These are phyloP conservation scores for Anethum foeniculum DNA, from an alignment of 140 eudicot species.

Conservation along the genomic window DNA sequence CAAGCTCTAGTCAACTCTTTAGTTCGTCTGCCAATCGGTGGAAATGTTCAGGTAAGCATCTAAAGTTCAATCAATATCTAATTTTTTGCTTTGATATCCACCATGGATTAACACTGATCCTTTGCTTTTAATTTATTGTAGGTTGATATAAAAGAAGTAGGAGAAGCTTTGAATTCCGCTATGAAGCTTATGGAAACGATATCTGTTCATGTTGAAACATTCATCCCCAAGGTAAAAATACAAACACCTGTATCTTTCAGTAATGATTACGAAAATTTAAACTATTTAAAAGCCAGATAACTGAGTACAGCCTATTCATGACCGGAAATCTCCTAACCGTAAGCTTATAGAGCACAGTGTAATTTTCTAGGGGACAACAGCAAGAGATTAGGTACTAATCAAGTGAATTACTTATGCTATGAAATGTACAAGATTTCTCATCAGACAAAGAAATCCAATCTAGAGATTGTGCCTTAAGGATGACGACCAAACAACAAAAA, in stretches of 20 bases:
- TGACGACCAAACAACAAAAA: not conserved
- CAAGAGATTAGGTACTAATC: not conserved
- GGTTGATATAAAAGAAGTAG: slow-evolving; percentile 50
- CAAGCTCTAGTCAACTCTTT: slow-evolving; percentile 53
- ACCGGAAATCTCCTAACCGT: not conserved
- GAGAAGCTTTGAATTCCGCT: slow-evolving; percentile 49
- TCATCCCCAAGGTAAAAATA: slow-evolving; percentile 47
- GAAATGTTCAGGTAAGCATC: slow-evolving; percentile 50
- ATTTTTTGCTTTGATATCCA: not conserved
- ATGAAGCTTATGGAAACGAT: slow-evolving; percentile 46
- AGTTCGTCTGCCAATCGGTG: slow-evolving; percentile 59
- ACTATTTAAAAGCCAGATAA: not conserved
- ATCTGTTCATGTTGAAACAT: slow-evolving; percentile 34
- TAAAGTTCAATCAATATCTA: not conserved
- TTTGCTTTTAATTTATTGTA: slow-evolving; percentile 11
- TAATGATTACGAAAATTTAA: not conserved
- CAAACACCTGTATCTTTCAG: not conserved
- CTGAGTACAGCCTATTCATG: not conserved
- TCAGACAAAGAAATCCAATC: not conserved
- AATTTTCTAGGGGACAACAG: not conserved
- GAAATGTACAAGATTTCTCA: not conserved
- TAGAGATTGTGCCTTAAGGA: not conserved
- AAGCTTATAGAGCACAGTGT: not conserved
- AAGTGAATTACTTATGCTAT: not conserved
- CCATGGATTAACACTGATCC: not conserved